These are phyloP conservation scores for Aspergillus clavatus DNA, from an alignment of 2,329 filamentous ascomycete species.

Conservation along the genomic window DNA sequence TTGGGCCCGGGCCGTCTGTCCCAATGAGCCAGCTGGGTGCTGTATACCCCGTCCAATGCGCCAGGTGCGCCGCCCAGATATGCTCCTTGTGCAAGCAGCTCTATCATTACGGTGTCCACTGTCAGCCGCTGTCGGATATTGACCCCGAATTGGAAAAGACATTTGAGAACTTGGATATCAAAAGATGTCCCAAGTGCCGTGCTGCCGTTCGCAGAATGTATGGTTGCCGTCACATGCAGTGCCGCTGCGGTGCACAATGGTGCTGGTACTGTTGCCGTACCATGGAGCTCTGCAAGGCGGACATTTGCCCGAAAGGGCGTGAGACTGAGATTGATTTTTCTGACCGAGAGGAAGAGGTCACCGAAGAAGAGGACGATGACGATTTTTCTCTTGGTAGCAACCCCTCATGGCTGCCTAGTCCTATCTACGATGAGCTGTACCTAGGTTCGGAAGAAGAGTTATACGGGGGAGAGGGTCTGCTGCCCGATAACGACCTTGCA, in stretches of 20 bases:
- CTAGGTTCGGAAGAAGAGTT: neutral
- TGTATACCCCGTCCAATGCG: constrained; percentile 28
- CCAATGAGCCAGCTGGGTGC: constrained; percentile 18
- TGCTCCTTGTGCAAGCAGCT: constrained; percentile 43
- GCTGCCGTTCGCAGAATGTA: constrained; percentile 46
- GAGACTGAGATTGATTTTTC: neutral
- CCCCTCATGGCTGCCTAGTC: neutral
- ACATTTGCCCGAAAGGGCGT: constrained; percentile 9
- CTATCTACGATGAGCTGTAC: neutral
- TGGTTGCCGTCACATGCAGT: constrained; percentile 48
- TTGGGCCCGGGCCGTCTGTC: neutral
- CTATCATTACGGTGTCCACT: constrained; percentile 31
- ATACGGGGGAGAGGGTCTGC: neutral
- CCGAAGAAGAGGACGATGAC: neutral
- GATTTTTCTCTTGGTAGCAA: too few relatives aligned
- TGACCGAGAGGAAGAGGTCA: neutral
- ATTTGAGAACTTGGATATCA: constrained; percentile 44
- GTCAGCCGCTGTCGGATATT: constrained; percentile 28
- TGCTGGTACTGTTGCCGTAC: constrained; percentile 44
- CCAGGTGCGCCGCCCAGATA: constrained; percentile 39
- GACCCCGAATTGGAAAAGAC: constrained; percentile 31
- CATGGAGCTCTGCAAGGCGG: constrained; percentile 27
- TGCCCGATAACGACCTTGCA: too few relatives aligned
- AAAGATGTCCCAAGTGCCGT: constrained; percentile 47
- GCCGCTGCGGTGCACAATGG: constrained; percentile 48